phyloP scores from a whole-genome alignment of 768 basidiomycete species.

The Leucocoprinus birnbaumii region DNA sequence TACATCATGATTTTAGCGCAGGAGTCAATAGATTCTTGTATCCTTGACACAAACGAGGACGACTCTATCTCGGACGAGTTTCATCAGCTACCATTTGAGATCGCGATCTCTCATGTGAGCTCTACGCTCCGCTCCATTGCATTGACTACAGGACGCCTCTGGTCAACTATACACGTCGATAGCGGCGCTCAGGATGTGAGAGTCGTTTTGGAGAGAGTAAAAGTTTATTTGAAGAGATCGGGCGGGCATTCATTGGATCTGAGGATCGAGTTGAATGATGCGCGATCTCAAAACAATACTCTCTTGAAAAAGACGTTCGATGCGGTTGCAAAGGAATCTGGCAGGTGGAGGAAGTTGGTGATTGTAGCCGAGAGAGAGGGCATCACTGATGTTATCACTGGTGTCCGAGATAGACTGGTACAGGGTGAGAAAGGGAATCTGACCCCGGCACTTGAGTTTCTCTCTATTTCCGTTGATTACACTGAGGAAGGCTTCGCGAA shows the following conservation, averaged over 20 bases:
- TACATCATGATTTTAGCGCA: slow-evolving; percentile 18
- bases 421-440: not conserved
- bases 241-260: slow-evolving; percentile 28
- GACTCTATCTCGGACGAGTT: not conserved
- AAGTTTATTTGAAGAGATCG: slow-evolving; percentile 33
- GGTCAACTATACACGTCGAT: slow-evolving; percentile 32
- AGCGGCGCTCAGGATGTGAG: slow-evolving; percentile 5
- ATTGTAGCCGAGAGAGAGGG: slow-evolving; percentile 10
- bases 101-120: slow-evolving; percentile 37
- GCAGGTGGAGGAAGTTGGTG: slow-evolving; percentile 34
- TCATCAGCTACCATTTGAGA: slow-evolving; percentile 28
- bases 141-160: slow-evolving; percentile 33
- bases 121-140: slow-evolving; percentile 36
- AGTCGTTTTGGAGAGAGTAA: slow-evolving; percentile 19
- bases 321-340: slow-evolving; percentile 26
- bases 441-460: slow-evolving; percentile 32
- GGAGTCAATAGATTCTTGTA: not conserved
- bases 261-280: slow-evolving; percentile 21
- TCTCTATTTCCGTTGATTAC: slow-evolving; percentile 36
- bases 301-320: slow-evolving; percentile 23
- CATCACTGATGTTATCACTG: not conserved
- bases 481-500: slow-evolving; percentile 7
- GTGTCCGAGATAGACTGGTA: not conserved
- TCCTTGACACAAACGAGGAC: not conserved
- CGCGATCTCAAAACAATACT: slow-evolving; percentile 2